Base-by-base conservation (phyloP, 2,329 filamentous ascomycete genomes). In the Fusarium sp. region DNA sequence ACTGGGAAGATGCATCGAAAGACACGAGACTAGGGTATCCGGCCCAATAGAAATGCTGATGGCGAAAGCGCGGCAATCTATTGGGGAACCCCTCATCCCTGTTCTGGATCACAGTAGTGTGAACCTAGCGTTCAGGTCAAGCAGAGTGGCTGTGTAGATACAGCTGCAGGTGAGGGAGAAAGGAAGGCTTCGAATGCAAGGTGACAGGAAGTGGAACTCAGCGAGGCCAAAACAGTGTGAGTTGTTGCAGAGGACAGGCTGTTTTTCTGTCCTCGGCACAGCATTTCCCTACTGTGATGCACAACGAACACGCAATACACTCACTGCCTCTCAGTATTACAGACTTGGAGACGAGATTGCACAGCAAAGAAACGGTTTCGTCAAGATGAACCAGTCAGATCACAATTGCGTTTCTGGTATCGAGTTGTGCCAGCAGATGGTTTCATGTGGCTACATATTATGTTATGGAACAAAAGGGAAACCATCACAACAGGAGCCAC, bases 121-220 rank as follows among this genome's bases (percentile, higher is more conserved):
- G 37, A 64, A 49, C 43, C 53, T 49, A 46, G 43, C 44, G 35
- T 75, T 74, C 72, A 74, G 72, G 72, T 67, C 72, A 53, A 53
- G 28, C n/a, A 67, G 49, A 52, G 72, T 75, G 72, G 72, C 72
- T 73, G 72, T 73, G 72, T 64, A 74, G 43, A 60, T 64, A 52
- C 62, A 71, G 33, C 43, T 71, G 62, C 67, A 71, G 37, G 61
- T 54, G 58, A 50, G 50, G 62, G 71, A 74, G 67, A 57, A 68
- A 58, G 59, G 65, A 64, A 64, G 58, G 44, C 59, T 54, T 59
- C 19, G 25, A 64, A 69, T 69, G 44, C 49, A 58, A 50, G 28
- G 33, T 40, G 49, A 54, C 37, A 46, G 42, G 30, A 35, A 52
- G 30, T 32, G 42, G 21, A 43, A 52, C 33, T 21, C n/a, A 25